Percentiles rank a stretch among this genome's conserved stretches.
Evolutionary conservation across 768 basidiomycete species (phyloP).

Genomic region (Cystoderma amianthinum): DNA sequence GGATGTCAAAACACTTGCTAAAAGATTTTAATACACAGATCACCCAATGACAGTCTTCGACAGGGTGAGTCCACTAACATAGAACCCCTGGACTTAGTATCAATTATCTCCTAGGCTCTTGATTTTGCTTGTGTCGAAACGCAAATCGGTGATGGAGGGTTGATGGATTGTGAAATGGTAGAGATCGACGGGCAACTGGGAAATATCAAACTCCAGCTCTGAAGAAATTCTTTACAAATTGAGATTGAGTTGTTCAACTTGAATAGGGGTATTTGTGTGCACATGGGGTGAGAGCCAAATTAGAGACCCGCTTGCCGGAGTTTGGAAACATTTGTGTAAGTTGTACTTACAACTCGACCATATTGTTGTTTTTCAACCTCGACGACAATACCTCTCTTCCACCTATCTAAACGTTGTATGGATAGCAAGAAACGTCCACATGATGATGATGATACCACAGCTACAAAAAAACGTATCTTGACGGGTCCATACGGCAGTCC

Average conservation of each 20-base stretch:
- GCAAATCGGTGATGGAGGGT: conserved; percentile 77
- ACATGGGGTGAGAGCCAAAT: too few species aligned
- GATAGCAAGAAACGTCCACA: conserved; percentile 58
- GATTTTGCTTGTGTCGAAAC: conserved; percentile 91
- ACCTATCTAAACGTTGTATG: conserved; percentile 21
- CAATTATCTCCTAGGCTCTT: conserved; percentile 49
- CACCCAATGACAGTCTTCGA: conserved; percentile 87
- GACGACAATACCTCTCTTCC: conserved; percentile 8
- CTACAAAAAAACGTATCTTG: conserved; percentile 52
- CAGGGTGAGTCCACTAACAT: conserved; percentile 58
- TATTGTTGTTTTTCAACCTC: conserved; percentile 14
- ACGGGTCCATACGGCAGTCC: conserved; percentile 45
- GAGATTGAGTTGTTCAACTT: too few species aligned
- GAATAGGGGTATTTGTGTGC: too few species aligned
- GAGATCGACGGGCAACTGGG: conserved; percentile 28
- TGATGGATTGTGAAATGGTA: conserved; percentile 82
- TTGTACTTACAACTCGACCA: neutral
- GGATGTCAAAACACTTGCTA: conserved; percentile 3
- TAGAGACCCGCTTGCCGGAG: conserved; percentile 33
- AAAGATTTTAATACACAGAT: conserved; percentile 43
- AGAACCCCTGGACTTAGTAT: too few species aligned
- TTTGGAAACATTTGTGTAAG: conserved; percentile 26
- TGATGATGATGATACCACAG: conserved; percentile 40
- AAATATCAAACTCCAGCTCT: conserved; percentile 3
- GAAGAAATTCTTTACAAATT: neutral